phyloP scores from a whole-genome alignment of 192 early-diverging fungal genomes.

The Endogone sp. region DNA sequence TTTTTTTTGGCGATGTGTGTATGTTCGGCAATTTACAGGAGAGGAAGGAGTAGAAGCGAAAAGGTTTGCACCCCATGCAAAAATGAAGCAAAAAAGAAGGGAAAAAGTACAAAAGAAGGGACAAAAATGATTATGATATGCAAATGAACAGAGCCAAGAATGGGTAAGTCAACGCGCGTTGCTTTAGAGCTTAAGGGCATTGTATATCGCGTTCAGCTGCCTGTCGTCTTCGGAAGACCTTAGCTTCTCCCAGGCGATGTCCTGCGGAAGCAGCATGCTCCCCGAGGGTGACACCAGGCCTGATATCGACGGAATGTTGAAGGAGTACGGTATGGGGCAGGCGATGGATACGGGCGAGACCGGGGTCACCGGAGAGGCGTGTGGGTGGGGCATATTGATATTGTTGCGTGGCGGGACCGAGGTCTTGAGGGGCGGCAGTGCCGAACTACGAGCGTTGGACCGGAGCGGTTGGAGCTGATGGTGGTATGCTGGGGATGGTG shows the following conservation, averaged over 20 bases:
- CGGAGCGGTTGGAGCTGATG: constrained; percentile 11
- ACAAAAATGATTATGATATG: too few species aligned
- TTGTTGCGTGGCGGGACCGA: not conserved
- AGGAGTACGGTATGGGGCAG: constrained; percentile 2
- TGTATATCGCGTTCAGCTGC: constrained; percentile 24
- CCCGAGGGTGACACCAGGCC: constrained; percentile 5
- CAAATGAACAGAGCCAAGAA: too few species aligned
- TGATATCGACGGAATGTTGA: constrained; percentile 4
- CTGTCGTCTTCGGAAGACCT: constrained; percentile 34
- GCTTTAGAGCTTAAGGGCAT: not conserved
- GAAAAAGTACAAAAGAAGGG: too few species aligned
- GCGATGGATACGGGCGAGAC: constrained; percentile 5
- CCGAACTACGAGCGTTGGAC: not conserved
- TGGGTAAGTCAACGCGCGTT: too few species aligned
- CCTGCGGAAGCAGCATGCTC: constrained; percentile 23
- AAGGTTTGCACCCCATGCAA: too few species aligned
- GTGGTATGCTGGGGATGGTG: constrained; percentile 9
- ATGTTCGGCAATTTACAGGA: too few species aligned
- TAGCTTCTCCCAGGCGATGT: constrained; percentile 35
- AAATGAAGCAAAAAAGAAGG: too few species aligned
- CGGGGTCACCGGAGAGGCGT: not conserved
- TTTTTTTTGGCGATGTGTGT: too few species aligned
- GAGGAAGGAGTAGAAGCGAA: too few species aligned
- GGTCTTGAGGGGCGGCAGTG: not conserved
- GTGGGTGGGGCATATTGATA: not conserved